Evolutionary conservation across 768 basidiomycete species (phyloP), one percentile per base, ranked within the genome.

Genomic region (Phanerodontia chrysosporium): DNA sequence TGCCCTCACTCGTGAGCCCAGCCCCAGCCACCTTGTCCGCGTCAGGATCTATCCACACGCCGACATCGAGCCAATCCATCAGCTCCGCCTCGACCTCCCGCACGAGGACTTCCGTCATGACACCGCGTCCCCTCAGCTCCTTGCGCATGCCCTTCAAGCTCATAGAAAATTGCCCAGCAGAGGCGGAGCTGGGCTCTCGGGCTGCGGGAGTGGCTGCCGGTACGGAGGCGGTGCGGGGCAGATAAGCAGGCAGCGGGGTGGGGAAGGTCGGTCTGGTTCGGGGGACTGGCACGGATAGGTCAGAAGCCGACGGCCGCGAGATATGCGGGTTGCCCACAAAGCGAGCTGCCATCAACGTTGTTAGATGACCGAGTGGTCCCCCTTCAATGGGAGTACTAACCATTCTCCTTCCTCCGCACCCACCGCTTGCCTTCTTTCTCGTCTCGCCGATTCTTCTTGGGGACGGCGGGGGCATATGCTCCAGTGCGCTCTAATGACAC

Each of bases 351-450:
- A 22, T 21, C 18, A 39, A 14, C 29, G 13, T 29, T 36, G 10
- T 21, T 21, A n/a, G 16, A 24, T 39, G 36, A 8, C 16, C 2
- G 25, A 7, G 13, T 6, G 25, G 21, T 35, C 21, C 4, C 7
- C 13, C 1, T 29, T 9, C 18, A 22, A 24, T 32, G 46, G 21
- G 51, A 45, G n/a, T 49, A 72, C 79, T 53, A 49, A 90, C 90
- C 84, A 55, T 92, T 92, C 64, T 91, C 89, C 65, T 83, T 89
- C 21, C 91, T 80, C 63, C 89, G 74, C 4, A 84, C 72, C 85
- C 86, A 90, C 32, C 89, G 85, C 70, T 89, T 92, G 35, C 91
- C 91, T 62, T 90, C 87, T 52, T 83, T 85, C 51, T 85, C 83
- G 57, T 81, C 80, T 54, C 84, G 74, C 58, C 63, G 68, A 39